Conservation (phyloP, 257 asterid genomes). For the Gentiana straminea region DNA sequence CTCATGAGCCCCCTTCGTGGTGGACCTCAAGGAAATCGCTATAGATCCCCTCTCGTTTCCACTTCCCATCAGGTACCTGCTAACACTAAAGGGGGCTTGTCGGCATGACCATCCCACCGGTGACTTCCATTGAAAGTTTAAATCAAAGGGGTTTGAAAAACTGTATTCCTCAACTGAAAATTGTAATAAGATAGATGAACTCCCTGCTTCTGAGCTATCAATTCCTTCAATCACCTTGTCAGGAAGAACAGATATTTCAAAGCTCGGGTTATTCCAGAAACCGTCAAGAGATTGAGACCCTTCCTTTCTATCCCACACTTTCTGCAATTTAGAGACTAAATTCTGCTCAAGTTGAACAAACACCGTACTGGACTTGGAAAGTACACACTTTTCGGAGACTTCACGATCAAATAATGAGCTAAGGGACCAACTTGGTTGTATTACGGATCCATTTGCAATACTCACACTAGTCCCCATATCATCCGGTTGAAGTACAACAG, state of each 20-base stretch:
- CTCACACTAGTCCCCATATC: constrained; percentile 19
- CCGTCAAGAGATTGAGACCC: constrained; percentile 15
- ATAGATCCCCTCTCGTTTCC: constrained; percentile 96
- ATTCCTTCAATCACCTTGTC: constrained; percentile 54
- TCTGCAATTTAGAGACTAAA: constrained; percentile 44
- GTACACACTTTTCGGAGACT: constrained; percentile 57
- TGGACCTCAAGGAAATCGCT: constrained; percentile 70
- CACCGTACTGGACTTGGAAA: constrained; percentile 64
- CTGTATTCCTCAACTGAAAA: constrained; percentile 44
- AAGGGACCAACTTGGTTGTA: constrained; percentile 82
- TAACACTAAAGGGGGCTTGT: constrained; percentile 72
- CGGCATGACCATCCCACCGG: constrained; percentile 70
- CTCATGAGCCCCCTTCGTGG: constrained; percentile 19
- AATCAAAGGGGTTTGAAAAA: constrained; percentile 57
- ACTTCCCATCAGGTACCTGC: constrained; percentile 86
- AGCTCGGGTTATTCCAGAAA: constrained; percentile 28
- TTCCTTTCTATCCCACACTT: constrained; percentile 14
- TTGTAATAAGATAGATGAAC: constrained; percentile 46
- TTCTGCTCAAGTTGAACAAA: constrained; percentile 64
- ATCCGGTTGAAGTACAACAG: constrained; percentile 75
- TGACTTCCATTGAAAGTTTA: constrained; percentile 73
- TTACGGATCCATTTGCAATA: constrained; percentile 26
- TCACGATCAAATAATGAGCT: constrained; percentile 82
- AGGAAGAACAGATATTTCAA: constrained; percentile 57
- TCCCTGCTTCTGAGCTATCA: constrained; percentile 23